Percentiles rank a stretch among this genome's conserved stretches.
These are phyloP conservation scores for Solanum hybrid DNA, from an alignment of 305 asterid species.

Conservation along the genomic window DNA sequence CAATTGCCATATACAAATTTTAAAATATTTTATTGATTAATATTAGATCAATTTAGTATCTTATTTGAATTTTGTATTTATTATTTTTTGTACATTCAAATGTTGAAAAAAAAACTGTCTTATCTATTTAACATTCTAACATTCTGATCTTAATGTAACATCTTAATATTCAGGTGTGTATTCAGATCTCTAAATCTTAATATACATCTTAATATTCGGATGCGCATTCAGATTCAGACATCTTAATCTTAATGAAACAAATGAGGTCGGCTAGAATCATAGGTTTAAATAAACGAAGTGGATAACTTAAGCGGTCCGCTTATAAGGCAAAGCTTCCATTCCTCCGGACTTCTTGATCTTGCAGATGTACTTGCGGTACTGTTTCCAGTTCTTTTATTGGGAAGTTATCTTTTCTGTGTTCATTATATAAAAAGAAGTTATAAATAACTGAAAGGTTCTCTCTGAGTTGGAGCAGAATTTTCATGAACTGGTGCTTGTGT, in stretches of 20 bases:
- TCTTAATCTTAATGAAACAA: not conserved
- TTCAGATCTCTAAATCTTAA: not conserved
- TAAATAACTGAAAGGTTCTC: constrained; percentile 61
- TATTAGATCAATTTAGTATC: not conserved
- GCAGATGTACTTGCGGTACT: not conserved
- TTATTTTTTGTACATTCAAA: not conserved
- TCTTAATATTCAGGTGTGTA: not conserved
- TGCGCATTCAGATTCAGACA: not conserved
- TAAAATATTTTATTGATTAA: not conserved
- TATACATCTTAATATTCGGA: not conserved
- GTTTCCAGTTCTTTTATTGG: not conserved
- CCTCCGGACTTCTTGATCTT: not conserved
- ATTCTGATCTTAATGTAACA: not conserved
- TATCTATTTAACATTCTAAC: not conserved
- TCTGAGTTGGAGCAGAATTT: constrained; percentile 11
- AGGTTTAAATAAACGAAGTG: not conserved
- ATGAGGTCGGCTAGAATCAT: not conserved
- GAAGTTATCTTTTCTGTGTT: not conserved
- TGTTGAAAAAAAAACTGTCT: not conserved
- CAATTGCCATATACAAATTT: not conserved
- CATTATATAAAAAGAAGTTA: not conserved
- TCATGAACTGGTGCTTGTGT: constrained; percentile 6
- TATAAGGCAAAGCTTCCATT: not conserved
- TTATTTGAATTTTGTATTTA: not conserved
- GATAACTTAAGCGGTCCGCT: not conserved